Percentiles rank a stretch among this genome's conserved stretches.
Conservation (phyloP, 2,329 filamentous ascomycete species). For the Arthrobotrys musiformis region DNA sequence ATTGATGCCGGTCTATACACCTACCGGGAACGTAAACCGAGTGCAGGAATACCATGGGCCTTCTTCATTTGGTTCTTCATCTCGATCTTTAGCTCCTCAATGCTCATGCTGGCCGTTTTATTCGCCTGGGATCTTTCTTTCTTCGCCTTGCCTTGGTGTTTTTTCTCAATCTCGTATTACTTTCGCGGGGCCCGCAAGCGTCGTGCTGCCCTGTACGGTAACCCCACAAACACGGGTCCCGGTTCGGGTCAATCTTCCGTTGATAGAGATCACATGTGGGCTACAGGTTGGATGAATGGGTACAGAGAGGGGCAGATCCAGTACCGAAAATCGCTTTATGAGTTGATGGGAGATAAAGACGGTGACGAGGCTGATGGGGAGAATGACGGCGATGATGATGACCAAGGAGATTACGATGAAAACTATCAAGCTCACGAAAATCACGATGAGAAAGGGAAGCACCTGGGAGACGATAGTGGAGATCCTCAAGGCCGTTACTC, state of each 20-base stretch:
- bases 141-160: slow-evolving; percentile 38
- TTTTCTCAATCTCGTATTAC: slow-evolving; percentile 23
- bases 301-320: neutral
- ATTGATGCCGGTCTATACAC: slow-evolving; percentile 16
- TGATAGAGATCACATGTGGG: neutral
- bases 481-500: no score
- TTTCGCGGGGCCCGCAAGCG: slow-evolving; percentile 27
- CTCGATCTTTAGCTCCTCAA: slow-evolving; percentile 19
- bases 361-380: neutral
- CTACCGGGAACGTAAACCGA: slow-evolving; percentile 8
- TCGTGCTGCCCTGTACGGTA: neutral
- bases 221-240: no score
- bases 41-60: slow-evolving; percentile 6
- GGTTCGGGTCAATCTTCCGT: neutral
- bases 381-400: neutral
- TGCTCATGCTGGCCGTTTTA: slow-evolving; percentile 38
- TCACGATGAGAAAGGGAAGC: no score
- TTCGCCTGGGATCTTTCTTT: slow-evolving; percentile 47
- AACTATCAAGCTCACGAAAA: neutral
- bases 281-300: neutral
- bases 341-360: neutral
- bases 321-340: neutral
- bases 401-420: neutral
- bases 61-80: slow-evolving; percentile 37
- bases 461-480: no score